Evolutionary conservation across 1,284 basidiomycete genomes (phyloP).

Genomic region (Heterobasidion annosum): DNA sequence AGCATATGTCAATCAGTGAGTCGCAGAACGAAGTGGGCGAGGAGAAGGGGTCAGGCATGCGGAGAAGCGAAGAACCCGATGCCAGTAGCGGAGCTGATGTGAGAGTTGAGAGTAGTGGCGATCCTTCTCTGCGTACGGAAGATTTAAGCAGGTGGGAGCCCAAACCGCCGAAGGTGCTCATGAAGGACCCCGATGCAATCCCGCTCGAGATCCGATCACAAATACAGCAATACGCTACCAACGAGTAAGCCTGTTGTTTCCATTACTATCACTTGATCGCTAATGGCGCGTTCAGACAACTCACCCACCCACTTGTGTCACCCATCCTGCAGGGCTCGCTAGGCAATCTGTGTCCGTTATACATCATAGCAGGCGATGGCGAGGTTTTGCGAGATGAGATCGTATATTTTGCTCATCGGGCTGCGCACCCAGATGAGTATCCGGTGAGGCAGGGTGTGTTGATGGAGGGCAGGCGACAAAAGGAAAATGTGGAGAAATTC

Average conservation of each 20-base stretch:
- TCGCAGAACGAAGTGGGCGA: not conserved
- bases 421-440: constrained; percentile 66
- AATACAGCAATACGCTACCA: constrained; percentile 80
- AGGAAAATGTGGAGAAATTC: constrained; percentile 44
- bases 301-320: constrained; percentile 37
- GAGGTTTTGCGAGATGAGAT: constrained; percentile 82
- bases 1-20: not conserved
- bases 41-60: not conserved
- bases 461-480: constrained; percentile 35
- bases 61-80: not conserved
- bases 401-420: constrained; percentile 76
- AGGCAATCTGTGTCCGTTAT: constrained; percentile 76
- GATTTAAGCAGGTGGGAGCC: constrained; percentile 37
- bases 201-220: constrained; percentile 52
- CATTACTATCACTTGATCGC: not conserved
- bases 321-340: constrained; percentile 43
- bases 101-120: not conserved
- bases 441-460: constrained; percentile 55
- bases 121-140: not conserved
- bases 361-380: constrained; percentile 70
- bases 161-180: constrained; percentile 49
- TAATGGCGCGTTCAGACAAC: constrained; percentile 39
- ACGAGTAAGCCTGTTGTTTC: constrained; percentile 34
- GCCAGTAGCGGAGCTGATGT: not conserved
- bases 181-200: constrained; percentile 35